phyloP scores from a whole-genome alignment of 2,329 filamentous ascomycete species.

The Ilyonectria mors-panacis region DNA sequence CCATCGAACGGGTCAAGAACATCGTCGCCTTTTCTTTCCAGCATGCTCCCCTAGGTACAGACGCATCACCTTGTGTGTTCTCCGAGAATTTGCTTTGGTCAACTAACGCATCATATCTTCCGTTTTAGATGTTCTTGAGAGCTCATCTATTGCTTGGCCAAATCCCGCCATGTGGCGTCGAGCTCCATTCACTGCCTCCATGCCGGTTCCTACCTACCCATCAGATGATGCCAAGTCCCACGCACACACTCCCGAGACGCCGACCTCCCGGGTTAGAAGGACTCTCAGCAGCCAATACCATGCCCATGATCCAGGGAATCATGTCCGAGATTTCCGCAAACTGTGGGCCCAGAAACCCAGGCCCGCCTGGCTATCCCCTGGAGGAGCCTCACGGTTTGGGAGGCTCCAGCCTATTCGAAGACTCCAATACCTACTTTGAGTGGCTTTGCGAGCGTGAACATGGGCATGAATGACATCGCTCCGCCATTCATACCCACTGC shows the following conservation, averaged over 20 bases:
- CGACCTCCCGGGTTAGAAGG: background rate
- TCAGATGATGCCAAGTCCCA: constrained; percentile 70
- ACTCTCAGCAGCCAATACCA: background rate
- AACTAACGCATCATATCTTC: background rate
- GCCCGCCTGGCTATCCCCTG: background rate
- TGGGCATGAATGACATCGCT: constrained; percentile 28
- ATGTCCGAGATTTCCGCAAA: constrained; percentile 9
- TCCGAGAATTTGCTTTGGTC: background rate
- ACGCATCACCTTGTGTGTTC: background rate
- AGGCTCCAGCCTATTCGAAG: constrained; percentile 38
- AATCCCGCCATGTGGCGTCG: constrained; percentile 79
- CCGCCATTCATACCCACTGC: background rate
- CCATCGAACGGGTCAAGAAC: constrained; percentile 79
- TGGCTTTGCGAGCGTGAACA: constrained; percentile 46
- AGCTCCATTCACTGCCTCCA: constrained; percentile 58
- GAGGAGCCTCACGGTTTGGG: constrained; percentile 2
- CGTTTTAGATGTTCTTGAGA: constrained; percentile 75
- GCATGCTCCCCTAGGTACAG: constrained; percentile 82
- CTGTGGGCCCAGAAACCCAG: background rate
- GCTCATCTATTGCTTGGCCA: constrained; percentile 84
- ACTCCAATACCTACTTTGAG: constrained; percentile 48
- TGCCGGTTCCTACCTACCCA: constrained; percentile 57
- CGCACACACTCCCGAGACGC: constrained; percentile 72
- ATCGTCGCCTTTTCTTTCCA: constrained; percentile 87
- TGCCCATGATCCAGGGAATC: constrained; percentile 9